phyloP scores from a whole-genome alignment of 2,329 filamentous ascomycete genomes.

The Myrmaecium sp. region DNA sequence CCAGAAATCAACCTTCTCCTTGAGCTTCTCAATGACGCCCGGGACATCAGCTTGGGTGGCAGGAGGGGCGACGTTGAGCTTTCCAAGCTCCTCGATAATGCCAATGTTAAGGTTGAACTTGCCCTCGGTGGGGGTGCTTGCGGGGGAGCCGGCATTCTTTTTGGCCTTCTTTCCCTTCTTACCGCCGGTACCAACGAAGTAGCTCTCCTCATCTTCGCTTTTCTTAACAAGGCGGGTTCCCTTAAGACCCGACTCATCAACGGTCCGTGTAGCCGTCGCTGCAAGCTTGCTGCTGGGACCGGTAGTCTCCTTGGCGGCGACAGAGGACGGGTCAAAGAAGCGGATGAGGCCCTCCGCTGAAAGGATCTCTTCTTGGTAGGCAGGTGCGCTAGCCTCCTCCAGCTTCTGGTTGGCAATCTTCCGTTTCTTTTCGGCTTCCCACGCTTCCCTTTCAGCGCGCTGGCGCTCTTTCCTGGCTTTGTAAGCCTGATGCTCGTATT shows the following conservation, averaged over 20 bases:
- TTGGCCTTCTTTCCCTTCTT: constrained; percentile 82
- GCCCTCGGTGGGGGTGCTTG: constrained; percentile 29
- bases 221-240: constrained; percentile 72
- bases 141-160: constrained; percentile 26
- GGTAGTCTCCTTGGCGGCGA: constrained; percentile 43
- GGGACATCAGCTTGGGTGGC: constrained; percentile 74
- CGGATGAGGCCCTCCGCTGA: constrained; percentile 73
- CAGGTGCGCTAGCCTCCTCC: constrained; percentile 66
- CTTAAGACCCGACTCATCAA: constrained; percentile 72
- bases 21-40: constrained; percentile 67
- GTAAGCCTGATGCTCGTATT: constrained; percentile 71
- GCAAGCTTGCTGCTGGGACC: constrained; percentile 50
- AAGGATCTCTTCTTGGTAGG: constrained; percentile 85
- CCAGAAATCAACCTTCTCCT: constrained; percentile 81
- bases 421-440: constrained; percentile 55
- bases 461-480: constrained; percentile 61
- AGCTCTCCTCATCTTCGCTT: constrained; percentile 74
- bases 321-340: constrained; percentile 68
- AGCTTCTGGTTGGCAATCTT: constrained; percentile 61
- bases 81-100: constrained; percentile 76
- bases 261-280: constrained; percentile 63
- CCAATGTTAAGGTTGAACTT: constrained; percentile 81
- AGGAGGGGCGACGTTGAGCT: constrained; percentile 73
- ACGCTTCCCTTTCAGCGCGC: constrained; percentile 62
- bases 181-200: constrained; percentile 53